phyloP scores from a whole-genome alignment of 2,329 filamentous ascomycete genomes.

The Apiospora arundinis region DNA sequence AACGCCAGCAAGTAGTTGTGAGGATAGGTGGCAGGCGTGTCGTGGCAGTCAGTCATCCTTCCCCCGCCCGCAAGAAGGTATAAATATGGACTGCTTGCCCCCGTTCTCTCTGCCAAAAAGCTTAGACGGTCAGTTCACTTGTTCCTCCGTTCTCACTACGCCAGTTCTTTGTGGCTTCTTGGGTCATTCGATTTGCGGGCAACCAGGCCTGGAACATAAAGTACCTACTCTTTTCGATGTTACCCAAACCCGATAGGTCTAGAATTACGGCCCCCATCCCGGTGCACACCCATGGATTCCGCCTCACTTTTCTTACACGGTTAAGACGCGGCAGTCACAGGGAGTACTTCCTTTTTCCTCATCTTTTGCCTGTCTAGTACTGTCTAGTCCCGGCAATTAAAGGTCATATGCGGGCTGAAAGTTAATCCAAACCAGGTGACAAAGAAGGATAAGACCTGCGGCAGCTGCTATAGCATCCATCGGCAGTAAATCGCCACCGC shows the following conservation, averaged over 20 bases:
- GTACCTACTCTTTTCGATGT: not conserved
- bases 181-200: not conserved
- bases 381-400: not conserved
- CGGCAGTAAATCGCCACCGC: not conserved
- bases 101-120: not conserved
- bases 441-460: not conserved
- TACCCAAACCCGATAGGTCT: not conserved
- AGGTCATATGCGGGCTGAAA: not conserved
- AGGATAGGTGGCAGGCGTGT: not conserved
- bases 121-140: not conserved
- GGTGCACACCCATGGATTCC: not conserved
- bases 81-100: not conserved
- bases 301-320: conserved; percentile 1
- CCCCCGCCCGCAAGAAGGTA: not conserved
- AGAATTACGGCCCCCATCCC: not conserved
- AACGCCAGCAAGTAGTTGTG: not conserved
- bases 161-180: not conserved
- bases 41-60: not conserved
- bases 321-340: not conserved
- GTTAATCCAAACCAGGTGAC: not conserved
- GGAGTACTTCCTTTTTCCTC: not conserved
- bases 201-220: not conserved
- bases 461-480: not conserved
- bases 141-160: not conserved
- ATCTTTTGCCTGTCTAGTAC: not conserved